These are phyloP conservation scores for Gossypium raimondii DNA, from an alignment of 345 rosid genomes.

Conservation along the genomic window DNA sequence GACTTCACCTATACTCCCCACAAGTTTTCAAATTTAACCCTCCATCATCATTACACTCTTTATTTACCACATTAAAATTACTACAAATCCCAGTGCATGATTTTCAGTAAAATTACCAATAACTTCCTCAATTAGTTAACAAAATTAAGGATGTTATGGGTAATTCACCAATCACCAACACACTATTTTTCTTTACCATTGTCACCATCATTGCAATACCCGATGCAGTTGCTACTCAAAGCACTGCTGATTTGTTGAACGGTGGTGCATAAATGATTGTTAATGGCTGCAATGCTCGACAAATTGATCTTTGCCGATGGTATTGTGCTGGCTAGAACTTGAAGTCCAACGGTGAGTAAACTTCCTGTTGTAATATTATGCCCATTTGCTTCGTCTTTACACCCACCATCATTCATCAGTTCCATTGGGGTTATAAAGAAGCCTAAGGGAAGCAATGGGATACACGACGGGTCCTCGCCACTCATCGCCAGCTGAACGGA, in stretches of 20 bases:
- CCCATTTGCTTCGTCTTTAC: no score
- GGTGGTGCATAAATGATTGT: slow-evolving; percentile 60
- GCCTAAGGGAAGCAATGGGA: no score
- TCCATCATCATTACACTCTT: slow-evolving; percentile 8
- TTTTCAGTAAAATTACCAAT: slow-evolving; percentile 27
- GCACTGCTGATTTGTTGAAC: slow-evolving; percentile 65
- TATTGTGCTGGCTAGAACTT: slow-evolving; percentile 67
- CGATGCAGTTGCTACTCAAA: slow-evolving; percentile 25
- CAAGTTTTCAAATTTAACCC: neutral
- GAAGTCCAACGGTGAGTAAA: slow-evolving; percentile 75
- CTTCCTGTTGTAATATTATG: slow-evolving; percentile 2
- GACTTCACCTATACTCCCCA: slow-evolving; percentile 42
- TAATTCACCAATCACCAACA: slow-evolving; percentile 23
- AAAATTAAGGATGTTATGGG: slow-evolving; percentile 40
- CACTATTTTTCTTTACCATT: slow-evolving; percentile 22
- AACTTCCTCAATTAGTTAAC: slow-evolving; percentile 21
- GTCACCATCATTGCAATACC: slow-evolving; percentile 22
- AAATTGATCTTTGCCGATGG: slow-evolving; percentile 72
- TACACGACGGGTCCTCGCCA: no score
- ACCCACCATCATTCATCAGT: no score
- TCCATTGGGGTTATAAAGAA: no score
- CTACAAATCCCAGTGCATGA: neutral
- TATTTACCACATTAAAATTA: slow-evolving; percentile 30
- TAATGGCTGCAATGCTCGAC: slow-evolving; percentile 57
- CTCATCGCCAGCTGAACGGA: no score